phyloP scores from a whole-genome alignment of 345 rosid genomes.

The Gossypium turneri region DNA sequence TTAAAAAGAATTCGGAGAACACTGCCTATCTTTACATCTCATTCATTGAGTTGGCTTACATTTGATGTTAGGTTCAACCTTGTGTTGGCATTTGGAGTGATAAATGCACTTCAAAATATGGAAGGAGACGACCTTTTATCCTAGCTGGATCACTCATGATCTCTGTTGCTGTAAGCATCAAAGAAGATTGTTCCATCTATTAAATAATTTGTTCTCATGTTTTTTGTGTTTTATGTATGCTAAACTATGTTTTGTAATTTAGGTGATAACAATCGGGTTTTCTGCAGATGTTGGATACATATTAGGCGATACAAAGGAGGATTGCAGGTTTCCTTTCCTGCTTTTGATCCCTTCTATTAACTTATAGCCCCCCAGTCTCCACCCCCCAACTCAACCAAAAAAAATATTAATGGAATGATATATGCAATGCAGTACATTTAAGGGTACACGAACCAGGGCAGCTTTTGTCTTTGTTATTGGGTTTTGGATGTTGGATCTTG shows the following conservation, averaged over 20 bases:
- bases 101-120: constrained; percentile 83
- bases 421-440: constrained; percentile 63
- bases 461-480: constrained; percentile 84
- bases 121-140: constrained; percentile 90
- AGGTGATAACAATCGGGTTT: constrained; percentile 92
- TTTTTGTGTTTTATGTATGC: constrained; percentile 30
- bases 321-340: constrained; percentile 64
- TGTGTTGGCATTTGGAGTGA: constrained; percentile 99
- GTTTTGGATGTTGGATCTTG: constrained; percentile 98
- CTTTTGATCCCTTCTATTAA: constrained; percentile 19
- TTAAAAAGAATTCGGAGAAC: background rate
- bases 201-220: constrained; percentile 11
- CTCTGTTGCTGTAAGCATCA: constrained; percentile 66
- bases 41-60: background rate
- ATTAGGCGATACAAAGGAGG: constrained; percentile 82
- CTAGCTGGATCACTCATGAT: constrained; percentile 87
- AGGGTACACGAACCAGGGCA: constrained; percentile 83
- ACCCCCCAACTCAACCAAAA: background rate
- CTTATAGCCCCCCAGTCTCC: background rate
- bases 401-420: background rate
- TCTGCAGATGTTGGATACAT: constrained; percentile 97
- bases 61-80: constrained; percentile 79
- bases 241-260: constrained; percentile 58
- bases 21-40: background rate
- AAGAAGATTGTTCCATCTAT: background rate